Conservation (phyloP, 495 filamentous ascomycete genomes). For the Aspergillus asperescens region DNA sequence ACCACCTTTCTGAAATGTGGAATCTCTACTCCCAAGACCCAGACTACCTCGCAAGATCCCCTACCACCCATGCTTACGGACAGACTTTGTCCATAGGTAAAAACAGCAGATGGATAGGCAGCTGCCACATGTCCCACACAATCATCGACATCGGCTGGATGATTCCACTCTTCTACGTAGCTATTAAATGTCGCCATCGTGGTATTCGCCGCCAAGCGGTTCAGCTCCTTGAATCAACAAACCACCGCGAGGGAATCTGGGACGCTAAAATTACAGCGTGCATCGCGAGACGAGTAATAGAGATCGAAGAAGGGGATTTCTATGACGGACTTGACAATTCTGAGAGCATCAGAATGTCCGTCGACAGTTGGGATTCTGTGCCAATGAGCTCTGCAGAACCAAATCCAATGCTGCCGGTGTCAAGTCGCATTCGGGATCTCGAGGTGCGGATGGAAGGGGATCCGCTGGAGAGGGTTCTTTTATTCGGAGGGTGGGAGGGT, state of each 20-base stretch:
- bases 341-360: too few species aligned
- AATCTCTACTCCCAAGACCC: neutral
- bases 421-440: neutral
- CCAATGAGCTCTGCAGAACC: neutral
- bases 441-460: conserved; percentile 1
- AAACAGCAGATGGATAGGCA: neutral
- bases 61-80: neutral
- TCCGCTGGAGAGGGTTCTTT: neutral
- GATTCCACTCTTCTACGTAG: conserved; percentile 48
- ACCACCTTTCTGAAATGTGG: conserved; percentile 26
- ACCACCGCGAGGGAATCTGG: conserved; percentile 54
- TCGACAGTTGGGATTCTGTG: too few species aligned
- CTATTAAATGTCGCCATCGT: conserved; percentile 52
- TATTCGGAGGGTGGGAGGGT: conserved; percentile 1
- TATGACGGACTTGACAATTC: neutral
- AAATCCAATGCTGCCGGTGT: neutral
- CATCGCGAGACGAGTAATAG: conserved; percentile 34
- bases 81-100: too few species aligned
- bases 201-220: conserved; percentile 42
- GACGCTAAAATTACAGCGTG: conserved; percentile 10
- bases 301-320: conserved; percentile 25
- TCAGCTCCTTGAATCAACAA: conserved; percentile 26
- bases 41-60: neutral
- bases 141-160: conserved; percentile 47
- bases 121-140: conserved; percentile 21